These are phyloP conservation scores for Alternaria brassicae DNA, from an alignment of 2,329 filamentous ascomycete species.

Conservation along the genomic window DNA sequence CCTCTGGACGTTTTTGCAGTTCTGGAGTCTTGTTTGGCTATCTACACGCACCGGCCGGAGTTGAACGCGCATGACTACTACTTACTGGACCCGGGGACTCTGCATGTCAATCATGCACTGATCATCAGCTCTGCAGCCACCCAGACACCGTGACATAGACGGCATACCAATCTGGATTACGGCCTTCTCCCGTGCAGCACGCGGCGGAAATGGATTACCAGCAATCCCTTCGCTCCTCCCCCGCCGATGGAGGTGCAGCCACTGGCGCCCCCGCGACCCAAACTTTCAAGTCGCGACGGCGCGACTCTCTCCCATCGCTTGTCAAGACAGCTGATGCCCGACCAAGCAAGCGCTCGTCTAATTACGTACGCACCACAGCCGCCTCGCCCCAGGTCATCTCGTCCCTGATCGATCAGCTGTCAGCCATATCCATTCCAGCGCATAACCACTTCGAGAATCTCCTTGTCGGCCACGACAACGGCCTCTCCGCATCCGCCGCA, in stretches of 20 bases:
- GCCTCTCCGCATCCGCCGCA: conserved; percentile 35
- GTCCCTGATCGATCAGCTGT: conserved; percentile 67
- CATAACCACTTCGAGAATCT: conserved; percentile 72
- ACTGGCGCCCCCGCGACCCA: conserved; percentile 22
- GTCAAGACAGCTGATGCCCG: conserved; percentile 25
- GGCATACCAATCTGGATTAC: conserved; percentile 6
- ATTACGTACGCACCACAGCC: conserved; percentile 47
- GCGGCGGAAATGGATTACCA: conserved; percentile 11
- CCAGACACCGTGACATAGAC: conserved; percentile 10
- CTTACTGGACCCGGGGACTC: background rate
- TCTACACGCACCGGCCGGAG: background rate
- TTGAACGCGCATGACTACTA: conserved; percentile 3
- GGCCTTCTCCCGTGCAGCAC: conserved; percentile 5
- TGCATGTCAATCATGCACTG: conserved; percentile 17
- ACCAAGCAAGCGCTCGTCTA: conserved; percentile 40
- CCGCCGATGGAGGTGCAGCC: conserved; percentile 1
- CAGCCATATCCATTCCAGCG: conserved; percentile 67
- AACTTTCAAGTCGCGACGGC: conserved; percentile 36
- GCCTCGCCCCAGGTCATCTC: conserved; percentile 73
- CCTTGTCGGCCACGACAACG: conserved; percentile 41
- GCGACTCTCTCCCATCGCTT: conserved; percentile 37
- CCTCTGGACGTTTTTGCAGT: background rate
- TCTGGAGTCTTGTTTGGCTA: background rate
- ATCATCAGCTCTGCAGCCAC: conserved; percentile 7
- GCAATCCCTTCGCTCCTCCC: conserved; percentile 6